Evolutionary conservation across 2,329 filamentous ascomycete genomes (phyloP).

Genomic region (Colletotrichum acutatum): DNA sequence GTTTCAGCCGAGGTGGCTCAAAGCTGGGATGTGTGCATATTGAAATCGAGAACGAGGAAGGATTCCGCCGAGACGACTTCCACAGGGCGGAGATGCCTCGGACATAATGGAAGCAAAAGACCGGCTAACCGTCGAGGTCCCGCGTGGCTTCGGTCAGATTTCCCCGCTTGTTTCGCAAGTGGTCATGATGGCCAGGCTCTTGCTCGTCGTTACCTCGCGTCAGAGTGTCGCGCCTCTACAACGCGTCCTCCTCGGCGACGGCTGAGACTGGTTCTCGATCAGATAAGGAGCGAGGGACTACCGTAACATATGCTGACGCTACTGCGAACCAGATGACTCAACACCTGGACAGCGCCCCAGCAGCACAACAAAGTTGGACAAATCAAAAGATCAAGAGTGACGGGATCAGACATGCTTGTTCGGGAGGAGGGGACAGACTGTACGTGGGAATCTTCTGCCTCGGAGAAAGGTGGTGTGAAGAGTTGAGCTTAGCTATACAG

Average conservation of each 20-base stretch:
- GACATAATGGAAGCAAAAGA: neutral
- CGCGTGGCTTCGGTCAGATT: slow-evolving; percentile 1
- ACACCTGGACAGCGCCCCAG: neutral
- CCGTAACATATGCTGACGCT: neutral
- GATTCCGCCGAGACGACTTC: neutral
- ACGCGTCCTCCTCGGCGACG: neutral
- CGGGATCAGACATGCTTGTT: neutral
- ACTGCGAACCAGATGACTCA: slow-evolving; percentile 7
- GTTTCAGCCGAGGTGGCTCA: slow-evolving; percentile 22
- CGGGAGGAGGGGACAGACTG: neutral
- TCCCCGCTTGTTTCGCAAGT: slow-evolving; percentile 24
- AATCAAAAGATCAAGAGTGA: neutral
- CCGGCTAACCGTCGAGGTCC: neutral
- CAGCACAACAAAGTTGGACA: neutral
- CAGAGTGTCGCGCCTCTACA: neutral
- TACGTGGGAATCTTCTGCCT: neutral
- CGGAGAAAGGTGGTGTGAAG: slow-evolving; percentile 27
- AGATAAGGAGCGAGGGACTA: neutral
- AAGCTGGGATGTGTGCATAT: slow-evolving; percentile 14
- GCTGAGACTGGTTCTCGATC: neutral
- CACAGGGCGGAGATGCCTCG: neutral
- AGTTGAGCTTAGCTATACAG: slow-evolving; percentile 18
- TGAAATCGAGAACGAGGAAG: neutral
- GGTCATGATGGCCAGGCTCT: slow-evolving; percentile 12
- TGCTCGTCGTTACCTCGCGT: slow-evolving; percentile 5